Conservation (phyloP, 2,329 filamentous ascomycete genomes). For the Thielaviopsis musarum region DNA sequence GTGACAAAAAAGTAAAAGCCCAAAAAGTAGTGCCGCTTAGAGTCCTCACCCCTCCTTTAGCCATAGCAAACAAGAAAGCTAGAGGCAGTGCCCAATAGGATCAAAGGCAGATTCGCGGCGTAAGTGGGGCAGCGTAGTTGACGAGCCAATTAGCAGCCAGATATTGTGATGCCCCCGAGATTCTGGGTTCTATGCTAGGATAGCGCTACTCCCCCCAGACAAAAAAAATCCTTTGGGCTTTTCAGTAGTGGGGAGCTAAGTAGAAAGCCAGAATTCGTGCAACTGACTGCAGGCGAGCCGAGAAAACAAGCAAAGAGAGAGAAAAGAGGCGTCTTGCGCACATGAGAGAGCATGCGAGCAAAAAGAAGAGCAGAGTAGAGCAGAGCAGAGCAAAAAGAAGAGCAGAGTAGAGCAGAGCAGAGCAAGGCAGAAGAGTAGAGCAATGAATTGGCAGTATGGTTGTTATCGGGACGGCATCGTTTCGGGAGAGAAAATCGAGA, state of each 20-base stretch:
- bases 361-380: background rate
- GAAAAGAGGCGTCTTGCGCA: background rate
- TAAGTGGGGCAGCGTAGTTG: background rate
- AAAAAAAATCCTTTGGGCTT: slow-evolving; percentile 1
- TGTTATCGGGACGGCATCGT: background rate
- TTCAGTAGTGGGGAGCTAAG: background rate
- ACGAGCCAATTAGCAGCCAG: background rate
- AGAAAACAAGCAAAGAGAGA: background rate
- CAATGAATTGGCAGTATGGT: background rate
- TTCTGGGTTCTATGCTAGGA: background rate
- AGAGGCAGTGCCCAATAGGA: slow-evolving; percentile 1
- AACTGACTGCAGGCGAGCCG: background rate
- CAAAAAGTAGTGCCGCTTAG: background rate
- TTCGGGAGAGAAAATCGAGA: background rate
- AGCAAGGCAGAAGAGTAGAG: background rate
- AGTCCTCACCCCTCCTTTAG: background rate
- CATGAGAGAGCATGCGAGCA: background rate
- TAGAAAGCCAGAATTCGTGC: slow-evolving; percentile 1
- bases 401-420: background rate
- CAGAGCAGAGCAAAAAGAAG: background rate
- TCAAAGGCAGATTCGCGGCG: background rate
- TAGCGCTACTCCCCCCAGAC: slow-evolving; percentile 1
- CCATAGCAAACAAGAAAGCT: background rate
- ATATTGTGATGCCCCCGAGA: slow-evolving; percentile 1
- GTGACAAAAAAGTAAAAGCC: background rate